Evolutionary conservation across 1,284 basidiomycete genomes (phyloP).

Genomic region (Ceratobasidium sp.): DNA sequence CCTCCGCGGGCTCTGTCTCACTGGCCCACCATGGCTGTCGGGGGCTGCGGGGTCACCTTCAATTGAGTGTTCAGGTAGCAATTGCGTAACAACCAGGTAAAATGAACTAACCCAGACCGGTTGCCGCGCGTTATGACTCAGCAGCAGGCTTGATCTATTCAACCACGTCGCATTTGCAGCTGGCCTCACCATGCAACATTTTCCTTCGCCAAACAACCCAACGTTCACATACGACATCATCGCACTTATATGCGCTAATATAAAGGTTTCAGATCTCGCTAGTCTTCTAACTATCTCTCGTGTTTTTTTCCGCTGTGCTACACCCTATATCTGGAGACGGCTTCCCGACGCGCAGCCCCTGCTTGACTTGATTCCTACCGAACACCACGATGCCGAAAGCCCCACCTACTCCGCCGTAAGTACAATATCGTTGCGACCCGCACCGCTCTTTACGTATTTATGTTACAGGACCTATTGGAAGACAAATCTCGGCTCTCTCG

Average conservation of each 20-base stretch:
- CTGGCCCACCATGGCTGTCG: no score
- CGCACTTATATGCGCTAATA: background rate
- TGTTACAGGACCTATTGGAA: background rate
- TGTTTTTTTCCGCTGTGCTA: background rate
- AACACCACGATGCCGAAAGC: background rate
- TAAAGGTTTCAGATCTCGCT: background rate
- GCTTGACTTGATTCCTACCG: background rate
- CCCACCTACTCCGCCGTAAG: background rate
- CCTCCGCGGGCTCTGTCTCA: no score
- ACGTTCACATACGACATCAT: background rate
- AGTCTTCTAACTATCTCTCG: background rate
- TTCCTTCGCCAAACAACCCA: background rate
- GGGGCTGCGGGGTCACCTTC: no score
- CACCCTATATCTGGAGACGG: background rate
- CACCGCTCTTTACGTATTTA: background rate
- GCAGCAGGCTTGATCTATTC: no score
- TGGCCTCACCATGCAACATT: no score
- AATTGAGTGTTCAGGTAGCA: no score
- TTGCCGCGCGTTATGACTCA: no score
- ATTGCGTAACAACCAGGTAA: no score
- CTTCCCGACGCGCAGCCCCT: background rate
- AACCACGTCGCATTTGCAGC: no score
- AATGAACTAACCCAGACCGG: no score
- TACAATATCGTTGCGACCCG: background rate
- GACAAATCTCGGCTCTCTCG: background rate